Conservation (phyloP, 2,329 filamentous ascomycete species). For the Talaromyces sp. region DNA sequence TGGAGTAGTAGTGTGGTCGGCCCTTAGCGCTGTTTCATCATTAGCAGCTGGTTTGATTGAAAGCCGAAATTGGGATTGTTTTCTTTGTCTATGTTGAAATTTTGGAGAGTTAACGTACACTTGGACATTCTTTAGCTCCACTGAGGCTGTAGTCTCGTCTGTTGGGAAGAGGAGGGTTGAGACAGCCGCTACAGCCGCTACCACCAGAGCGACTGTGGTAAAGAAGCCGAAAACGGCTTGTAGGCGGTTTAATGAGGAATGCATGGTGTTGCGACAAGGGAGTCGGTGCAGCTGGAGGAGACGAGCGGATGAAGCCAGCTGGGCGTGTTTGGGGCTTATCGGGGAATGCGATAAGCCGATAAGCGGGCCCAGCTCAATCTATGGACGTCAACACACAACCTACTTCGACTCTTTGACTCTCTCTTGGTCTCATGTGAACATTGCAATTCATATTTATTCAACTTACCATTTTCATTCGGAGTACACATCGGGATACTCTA, state of each 20-base stretch:
- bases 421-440: neutral
- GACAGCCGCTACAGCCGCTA: constrained; percentile 77
- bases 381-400: neutral
- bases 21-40: constrained; percentile 69
- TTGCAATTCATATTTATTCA: too few species aligned
- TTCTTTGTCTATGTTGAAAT: neutral
- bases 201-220: constrained; percentile 84
- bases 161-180: constrained; percentile 69
- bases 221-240: constrained; percentile 98
- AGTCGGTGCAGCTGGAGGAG: constrained; percentile 5
- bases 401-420: too few species aligned
- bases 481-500: too few species aligned
- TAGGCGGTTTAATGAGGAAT: constrained; percentile 79
- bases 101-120: constrained; percentile 62
- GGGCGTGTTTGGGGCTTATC: constrained; percentile 30
- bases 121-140: constrained; percentile 66
- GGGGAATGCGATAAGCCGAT: constrained; percentile 4
- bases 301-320: constrained; percentile 32
- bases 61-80: neutral
- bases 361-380: constrained; percentile 5
- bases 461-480: too few species aligned
- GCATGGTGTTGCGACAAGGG: constrained; percentile 59
- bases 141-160: constrained; percentile 56
- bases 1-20: constrained; percentile 91
- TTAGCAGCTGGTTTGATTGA: neutral